phyloP scores from a whole-genome alignment of 495 filamentous ascomycete genomes.

The Hypoxylon subgilvum region DNA sequence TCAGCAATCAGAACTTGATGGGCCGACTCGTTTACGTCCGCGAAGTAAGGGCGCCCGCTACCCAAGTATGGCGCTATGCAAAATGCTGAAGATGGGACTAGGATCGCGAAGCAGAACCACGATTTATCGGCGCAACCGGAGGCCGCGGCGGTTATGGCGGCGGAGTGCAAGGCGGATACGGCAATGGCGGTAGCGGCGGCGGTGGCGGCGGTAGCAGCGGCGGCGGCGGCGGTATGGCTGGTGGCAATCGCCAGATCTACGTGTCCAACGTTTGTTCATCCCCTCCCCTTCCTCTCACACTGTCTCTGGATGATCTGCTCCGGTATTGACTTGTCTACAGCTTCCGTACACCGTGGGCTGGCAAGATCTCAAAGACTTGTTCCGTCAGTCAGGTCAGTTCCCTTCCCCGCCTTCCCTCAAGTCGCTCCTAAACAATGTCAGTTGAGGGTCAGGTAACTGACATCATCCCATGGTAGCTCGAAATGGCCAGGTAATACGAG shows the following conservation, averaged over 20 bases:
- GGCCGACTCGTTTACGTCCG: slow-evolving; percentile 97
- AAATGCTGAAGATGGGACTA: slow-evolving; percentile 46
- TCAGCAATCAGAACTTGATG: slow-evolving; percentile 99
- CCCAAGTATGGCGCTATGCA: slow-evolving; percentile 15
- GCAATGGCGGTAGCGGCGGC: slow-evolving; percentile 48
- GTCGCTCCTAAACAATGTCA: background rate
- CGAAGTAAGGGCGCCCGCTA: slow-evolving; percentile 68
- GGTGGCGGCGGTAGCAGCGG: slow-evolving; percentile 54
- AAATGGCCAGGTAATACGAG: slow-evolving; percentile 87
- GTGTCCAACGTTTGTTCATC: slow-evolving; percentile 91
- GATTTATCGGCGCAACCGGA: slow-evolving; percentile 78
- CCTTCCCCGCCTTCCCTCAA: no score
- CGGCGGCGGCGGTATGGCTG: slow-evolving; percentile 46
- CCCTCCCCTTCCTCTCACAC: slow-evolving; percentile 30
- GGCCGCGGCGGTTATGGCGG: slow-evolving; percentile 70
- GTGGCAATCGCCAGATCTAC: slow-evolving; percentile 87
- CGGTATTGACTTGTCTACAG: slow-evolving; percentile 61
- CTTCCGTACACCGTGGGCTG: slow-evolving; percentile 97
- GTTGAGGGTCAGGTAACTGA: background rate
- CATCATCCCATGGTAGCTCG: slow-evolving; percentile 45
- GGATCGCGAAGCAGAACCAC: slow-evolving; percentile 96
- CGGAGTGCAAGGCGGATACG: slow-evolving; percentile 51
- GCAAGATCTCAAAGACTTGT: slow-evolving; percentile 99
- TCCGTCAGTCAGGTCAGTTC: slow-evolving; percentile 95
- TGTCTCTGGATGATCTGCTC: slow-evolving; percentile 22